Evolutionary conservation across 768 basidiomycete genomes (phyloP), one percentile per base, ranked within the genome.

Genomic region (Cystobasidium ongulense): DNA sequence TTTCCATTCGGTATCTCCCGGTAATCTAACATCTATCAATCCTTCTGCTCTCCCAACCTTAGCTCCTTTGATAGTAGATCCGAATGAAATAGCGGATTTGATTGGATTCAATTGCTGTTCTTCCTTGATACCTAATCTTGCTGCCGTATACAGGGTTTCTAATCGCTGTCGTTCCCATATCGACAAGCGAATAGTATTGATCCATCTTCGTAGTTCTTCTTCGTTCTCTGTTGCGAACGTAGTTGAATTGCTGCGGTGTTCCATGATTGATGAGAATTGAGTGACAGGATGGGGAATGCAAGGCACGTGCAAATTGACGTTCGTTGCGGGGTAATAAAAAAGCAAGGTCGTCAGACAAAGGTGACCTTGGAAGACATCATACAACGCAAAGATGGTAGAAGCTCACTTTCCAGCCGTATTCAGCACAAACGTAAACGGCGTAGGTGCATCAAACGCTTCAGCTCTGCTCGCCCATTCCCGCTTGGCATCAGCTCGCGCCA

Each of bases 1-100:
- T 80, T 92, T 92, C 95, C 95, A 98, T 77, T 96, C 92, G 0
- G 91, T 93, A 77, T 93, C 92, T n/a, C 95, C 94, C n/a, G 93
- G 89, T 43, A 97, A 84, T 54, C 95, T 88, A 57, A 92, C 85
- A 77, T 89, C 86, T 21, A 92, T 89, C 90, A 90, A 93, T 0
- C 94, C 95, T 80, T 97, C 94, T 8, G 52, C 31, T 31, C 84
- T 92, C 86, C 73, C 86, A 85, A 10, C 90, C 89, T 59, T 86
- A 84, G 10, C 85, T 17, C 66, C 65, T n/a, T 38, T 38, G 53
- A 53, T 15, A 36, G 15, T 54, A 35, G 4, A 17, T 21, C 46
- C 46, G 13, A 71, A 29, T 4, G 29, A 36, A 2, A 71, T 52
- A n/a, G 53, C 68, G 23, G 7, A 39, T 23, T 27, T 46, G 29